Evolutionary conservation across 768 basidiomycete genomes (phyloP).

Genomic region (Serpula lacrymans): DNA sequence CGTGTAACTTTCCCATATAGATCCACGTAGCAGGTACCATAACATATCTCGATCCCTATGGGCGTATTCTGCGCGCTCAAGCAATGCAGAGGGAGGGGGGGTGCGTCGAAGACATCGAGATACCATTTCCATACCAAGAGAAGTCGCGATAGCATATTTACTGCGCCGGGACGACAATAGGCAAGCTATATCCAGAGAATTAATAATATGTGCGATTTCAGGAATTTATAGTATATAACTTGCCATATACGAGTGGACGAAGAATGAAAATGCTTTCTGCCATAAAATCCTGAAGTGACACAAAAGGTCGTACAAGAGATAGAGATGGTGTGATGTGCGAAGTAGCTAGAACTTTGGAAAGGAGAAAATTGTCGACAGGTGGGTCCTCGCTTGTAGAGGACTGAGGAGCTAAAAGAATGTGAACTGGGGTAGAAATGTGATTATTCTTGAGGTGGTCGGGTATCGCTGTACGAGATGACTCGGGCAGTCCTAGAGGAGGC

Average conservation of each 20-base stretch:
- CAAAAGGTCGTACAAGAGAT: conserved; percentile 58
- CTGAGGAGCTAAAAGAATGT: conserved; percentile 49
- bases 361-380: conserved; percentile 73
- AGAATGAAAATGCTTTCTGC: conserved; percentile 69
- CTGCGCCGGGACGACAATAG: conserved; percentile 42
- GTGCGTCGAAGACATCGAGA: conserved; percentile 72
- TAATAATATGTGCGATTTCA: conserved; percentile 6
- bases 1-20: conserved; percentile 80
- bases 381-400: conserved; percentile 49
- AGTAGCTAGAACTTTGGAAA: conserved; percentile 77
- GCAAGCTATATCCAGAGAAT: conserved; percentile 16
- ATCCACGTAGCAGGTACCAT: conserved; percentile 84
- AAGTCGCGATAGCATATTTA: conserved; percentile 63
- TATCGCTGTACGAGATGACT: conserved; percentile 55
- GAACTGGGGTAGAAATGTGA: conserved; percentile 58
- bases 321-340: conserved; percentile 69
- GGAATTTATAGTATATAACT: conserved; percentile 15
- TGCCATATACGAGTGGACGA: conserved; percentile 77
- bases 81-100: conserved; percentile 54
- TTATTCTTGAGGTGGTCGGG: conserved; percentile 85
- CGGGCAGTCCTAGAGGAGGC: conserved; percentile 61
- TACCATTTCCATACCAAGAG: conserved; percentile 66
- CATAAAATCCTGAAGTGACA: conserved; percentile 69
- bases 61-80: conserved; percentile 79
- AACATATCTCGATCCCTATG: conserved; percentile 76